These are phyloP conservation scores for Trichophyton benhamiae DNA, from an alignment of 2,329 filamentous ascomycete genomes.

Conservation along the genomic window DNA sequence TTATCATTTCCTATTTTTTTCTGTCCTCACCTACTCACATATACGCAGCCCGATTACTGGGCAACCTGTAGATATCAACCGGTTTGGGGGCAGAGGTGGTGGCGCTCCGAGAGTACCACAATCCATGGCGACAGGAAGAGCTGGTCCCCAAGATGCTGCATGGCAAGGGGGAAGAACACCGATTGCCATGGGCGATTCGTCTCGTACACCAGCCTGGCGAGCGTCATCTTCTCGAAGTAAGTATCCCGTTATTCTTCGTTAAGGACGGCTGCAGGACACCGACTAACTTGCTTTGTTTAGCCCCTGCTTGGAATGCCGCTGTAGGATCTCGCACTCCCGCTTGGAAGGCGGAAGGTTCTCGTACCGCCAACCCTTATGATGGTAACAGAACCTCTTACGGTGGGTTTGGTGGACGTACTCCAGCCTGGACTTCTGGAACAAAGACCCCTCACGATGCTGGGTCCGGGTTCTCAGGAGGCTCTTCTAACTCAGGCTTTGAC, in stretches of 20 bases:
- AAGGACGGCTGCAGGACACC: neutral
- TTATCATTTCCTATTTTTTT: neutral
- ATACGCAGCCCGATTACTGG: constrained; percentile 50
- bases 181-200: constrained; percentile 46
- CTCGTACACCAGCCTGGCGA: constrained; percentile 60
- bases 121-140: constrained; percentile 36
- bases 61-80: constrained; percentile 59
- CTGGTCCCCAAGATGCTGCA: constrained; percentile 26
- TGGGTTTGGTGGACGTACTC: constrained; percentile 54
- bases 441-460: constrained; percentile 59
- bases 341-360: constrained; percentile 45
- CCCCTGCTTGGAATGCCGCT: constrained; percentile 32
- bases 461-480: constrained; percentile 47
- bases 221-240: constrained; percentile 48
- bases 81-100: constrained; percentile 29
- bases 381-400: constrained; percentile 69
- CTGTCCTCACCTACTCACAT: constrained; percentile 13
- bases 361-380: constrained; percentile 48
- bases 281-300: constrained; percentile 12
- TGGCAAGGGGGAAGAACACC: constrained; percentile 62
- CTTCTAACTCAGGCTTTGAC: constrained; percentile 56
- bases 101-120: constrained; percentile 34
- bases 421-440: constrained; percentile 65
- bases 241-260: constrained; percentile 20
- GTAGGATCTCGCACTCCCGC: constrained; percentile 39